phyloP scores from a whole-genome alignment of 768 basidiomycete species.

The Lactifluus hygrophoroides region DNA sequence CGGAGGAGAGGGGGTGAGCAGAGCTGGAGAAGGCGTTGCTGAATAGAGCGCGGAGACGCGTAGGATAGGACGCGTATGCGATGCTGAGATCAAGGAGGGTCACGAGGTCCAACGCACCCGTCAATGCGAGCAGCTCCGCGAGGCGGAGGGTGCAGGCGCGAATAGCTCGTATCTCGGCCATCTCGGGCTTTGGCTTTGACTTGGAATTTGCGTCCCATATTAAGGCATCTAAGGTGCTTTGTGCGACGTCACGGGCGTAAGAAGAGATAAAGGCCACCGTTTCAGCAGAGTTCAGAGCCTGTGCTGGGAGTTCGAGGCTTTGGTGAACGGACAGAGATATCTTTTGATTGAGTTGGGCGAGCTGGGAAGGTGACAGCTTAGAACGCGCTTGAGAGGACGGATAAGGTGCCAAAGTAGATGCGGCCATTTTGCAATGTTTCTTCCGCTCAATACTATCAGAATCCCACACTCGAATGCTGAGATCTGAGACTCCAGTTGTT shows the following conservation, averaged over 20 bases:
- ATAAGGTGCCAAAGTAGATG: slow-evolving; percentile 30
- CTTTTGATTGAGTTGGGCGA: slow-evolving; percentile 37
- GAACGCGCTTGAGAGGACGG: slow-evolving; percentile 44
- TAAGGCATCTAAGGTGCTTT: slow-evolving; percentile 42
- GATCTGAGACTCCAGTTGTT: too few species aligned
- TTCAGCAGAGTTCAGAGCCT: slow-evolving; percentile 38
- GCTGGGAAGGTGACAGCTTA: slow-evolving; percentile 43
- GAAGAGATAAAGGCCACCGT: slow-evolving; percentile 44
- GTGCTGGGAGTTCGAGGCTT: slow-evolving; percentile 39
- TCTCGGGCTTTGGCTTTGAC: slow-evolving; percentile 2
- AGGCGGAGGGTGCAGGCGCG: slow-evolving; percentile 43
- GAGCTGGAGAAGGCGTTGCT: slow-evolving; percentile 31
- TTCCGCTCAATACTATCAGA: too few species aligned
- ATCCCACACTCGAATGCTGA: too few species aligned
- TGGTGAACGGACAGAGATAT: slow-evolving; percentile 42
- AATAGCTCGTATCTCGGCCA: slow-evolving; percentile 37
- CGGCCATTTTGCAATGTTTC: neutral
- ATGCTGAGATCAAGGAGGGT: slow-evolving; percentile 58
- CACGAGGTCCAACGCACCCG: slow-evolving; percentile 38
- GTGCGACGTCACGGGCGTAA: slow-evolving; percentile 50
- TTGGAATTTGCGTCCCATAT: slow-evolving; percentile 42
- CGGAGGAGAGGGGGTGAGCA: slow-evolving; percentile 27
- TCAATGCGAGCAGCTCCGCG: slow-evolving; percentile 43
- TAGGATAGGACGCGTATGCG: slow-evolving; percentile 39
- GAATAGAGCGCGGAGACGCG: slow-evolving; percentile 40